A percentile compares a stretch with the other conserved stretches of the same genome.
Evolutionary conservation across 1,139 yeast species (phyloP).

Genomic region (Kodamaea derodonti): DNA sequence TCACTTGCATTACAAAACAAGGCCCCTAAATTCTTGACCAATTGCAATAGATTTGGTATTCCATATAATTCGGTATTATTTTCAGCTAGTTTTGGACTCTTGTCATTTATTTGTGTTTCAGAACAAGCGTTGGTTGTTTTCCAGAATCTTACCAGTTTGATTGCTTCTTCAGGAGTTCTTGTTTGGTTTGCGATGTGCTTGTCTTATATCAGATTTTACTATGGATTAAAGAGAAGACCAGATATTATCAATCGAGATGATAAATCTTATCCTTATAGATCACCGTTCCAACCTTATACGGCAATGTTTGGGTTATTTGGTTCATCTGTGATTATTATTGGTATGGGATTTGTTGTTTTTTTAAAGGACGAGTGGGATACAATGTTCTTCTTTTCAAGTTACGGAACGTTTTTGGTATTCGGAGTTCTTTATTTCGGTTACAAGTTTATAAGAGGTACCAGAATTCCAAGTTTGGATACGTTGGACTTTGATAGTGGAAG

Average conservation of each 20-base stretch:
- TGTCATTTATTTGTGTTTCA: constrained; percentile 58
- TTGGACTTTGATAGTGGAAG: constrained; percentile 78
- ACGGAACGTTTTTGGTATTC: constrained; percentile 60
- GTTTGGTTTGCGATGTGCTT: constrained; percentile 84
- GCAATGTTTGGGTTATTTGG: constrained; percentile 67
- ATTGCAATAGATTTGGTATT: constrained; percentile 62
- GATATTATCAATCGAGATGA: constrained; percentile 63
- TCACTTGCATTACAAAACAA: constrained; percentile 69
- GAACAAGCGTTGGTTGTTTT: constrained; percentile 62
- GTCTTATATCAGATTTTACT: constrained; percentile 65
- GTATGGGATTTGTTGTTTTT: constrained; percentile 71
- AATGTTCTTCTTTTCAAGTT: constrained; percentile 61
- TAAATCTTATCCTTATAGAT: constrained; percentile 67
- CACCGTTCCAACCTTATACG: constrained; percentile 73
- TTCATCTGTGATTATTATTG: constrained; percentile 50
- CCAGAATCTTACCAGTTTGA: constrained; percentile 58
- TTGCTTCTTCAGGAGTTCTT: constrained; percentile 67
- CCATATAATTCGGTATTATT: constrained; percentile 69
- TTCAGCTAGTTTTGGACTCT: constrained; percentile 56
- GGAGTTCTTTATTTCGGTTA: constrained; percentile 52
- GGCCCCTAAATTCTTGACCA: constrained; percentile 58
- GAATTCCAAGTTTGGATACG: constrained; percentile 57
- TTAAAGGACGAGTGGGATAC: constrained; percentile 60
- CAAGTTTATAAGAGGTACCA: constrained; percentile 52
- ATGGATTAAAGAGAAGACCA: constrained; percentile 63